phyloP scores from a whole-genome alignment of 148 eudicot genomes.

The Spergularia bocconei region DNA sequence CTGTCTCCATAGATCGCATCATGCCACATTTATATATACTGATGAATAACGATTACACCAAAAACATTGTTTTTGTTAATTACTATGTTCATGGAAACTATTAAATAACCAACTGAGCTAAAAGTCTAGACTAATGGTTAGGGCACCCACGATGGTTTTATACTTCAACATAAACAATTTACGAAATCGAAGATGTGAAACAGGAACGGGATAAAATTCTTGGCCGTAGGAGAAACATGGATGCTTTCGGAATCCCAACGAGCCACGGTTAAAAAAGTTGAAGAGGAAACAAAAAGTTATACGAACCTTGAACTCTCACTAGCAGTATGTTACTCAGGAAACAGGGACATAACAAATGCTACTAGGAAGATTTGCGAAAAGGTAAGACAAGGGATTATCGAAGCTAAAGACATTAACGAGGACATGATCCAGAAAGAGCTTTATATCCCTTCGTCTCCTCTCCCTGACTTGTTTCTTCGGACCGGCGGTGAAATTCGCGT shows the following conservation, averaged over 20 bases:
- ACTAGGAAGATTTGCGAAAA: conserved; percentile 7
- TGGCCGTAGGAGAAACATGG: conserved; percentile 2
- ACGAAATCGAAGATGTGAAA: neutral
- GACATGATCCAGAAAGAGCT: neutral
- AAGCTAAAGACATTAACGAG: neutral
- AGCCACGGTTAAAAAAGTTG: neutral
- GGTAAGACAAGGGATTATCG: neutral
- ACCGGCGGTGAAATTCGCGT: conserved; percentile 13
- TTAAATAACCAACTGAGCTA: too few species aligned
- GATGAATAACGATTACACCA: too few species aligned
- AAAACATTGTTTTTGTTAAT: too few species aligned
- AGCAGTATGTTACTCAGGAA: conserved; percentile 6
- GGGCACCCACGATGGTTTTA: too few species aligned
- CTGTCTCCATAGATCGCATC: too few species aligned
- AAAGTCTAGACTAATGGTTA: too few species aligned
- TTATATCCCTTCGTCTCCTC: neutral
- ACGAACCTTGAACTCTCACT: neutral
- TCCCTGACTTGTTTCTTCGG: conserved; percentile 9
- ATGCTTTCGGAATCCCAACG: neutral
- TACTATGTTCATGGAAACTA: too few species aligned
- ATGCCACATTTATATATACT: too few species aligned
- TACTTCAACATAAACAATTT: too few species aligned
- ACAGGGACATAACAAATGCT: conserved; percentile 7
- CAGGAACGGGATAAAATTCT: neutral
- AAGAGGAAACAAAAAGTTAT: conserved; percentile 1